These are phyloP conservation scores for Setomelanomma holmii DNA, from an alignment of 2,329 filamentous ascomycete genomes.

Conservation along the genomic window DNA sequence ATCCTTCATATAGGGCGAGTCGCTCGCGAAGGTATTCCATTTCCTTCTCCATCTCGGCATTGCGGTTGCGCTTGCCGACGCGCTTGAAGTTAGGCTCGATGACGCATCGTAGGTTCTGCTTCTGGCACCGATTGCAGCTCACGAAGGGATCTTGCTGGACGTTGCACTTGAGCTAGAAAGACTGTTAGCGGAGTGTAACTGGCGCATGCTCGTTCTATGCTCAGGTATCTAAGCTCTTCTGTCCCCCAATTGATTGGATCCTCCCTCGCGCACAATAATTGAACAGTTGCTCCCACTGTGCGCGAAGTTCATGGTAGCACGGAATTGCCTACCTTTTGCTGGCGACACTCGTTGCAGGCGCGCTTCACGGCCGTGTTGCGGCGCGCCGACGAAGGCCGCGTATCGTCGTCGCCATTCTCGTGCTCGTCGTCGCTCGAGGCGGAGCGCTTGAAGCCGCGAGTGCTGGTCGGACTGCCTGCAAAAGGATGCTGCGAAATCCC, in stretches of 20 bases:
- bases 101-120: constrained; percentile 81
- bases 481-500: constrained; percentile 34
- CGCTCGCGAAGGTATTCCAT: constrained; percentile 67
- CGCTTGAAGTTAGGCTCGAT: constrained; percentile 90
- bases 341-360: constrained; percentile 83
- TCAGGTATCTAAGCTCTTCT: neutral
- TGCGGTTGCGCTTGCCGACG: constrained; percentile 80
- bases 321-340: constrained; percentile 74
- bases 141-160: constrained; percentile 82
- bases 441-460: constrained; percentile 46
- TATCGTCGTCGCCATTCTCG: constrained; percentile 38
- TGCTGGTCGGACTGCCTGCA: constrained; percentile 35
- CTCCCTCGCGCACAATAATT: neutral
- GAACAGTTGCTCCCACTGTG: neutral
- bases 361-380: constrained; percentile 63
- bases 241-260: neutral
- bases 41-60: constrained; percentile 86
- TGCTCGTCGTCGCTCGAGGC: constrained; percentile 47
- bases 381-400: constrained; percentile 33
- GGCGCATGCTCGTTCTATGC: neutral
- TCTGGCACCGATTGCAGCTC: constrained; percentile 77
- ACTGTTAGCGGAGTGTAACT: constrained; percentile 26
- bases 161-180: constrained; percentile 76
- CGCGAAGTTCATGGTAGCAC: neutral
- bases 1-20: constrained; percentile 66